Evolutionary conservation across 345 rosid species (phyloP).

Genomic region (Tarenaya hassleriana): DNA sequence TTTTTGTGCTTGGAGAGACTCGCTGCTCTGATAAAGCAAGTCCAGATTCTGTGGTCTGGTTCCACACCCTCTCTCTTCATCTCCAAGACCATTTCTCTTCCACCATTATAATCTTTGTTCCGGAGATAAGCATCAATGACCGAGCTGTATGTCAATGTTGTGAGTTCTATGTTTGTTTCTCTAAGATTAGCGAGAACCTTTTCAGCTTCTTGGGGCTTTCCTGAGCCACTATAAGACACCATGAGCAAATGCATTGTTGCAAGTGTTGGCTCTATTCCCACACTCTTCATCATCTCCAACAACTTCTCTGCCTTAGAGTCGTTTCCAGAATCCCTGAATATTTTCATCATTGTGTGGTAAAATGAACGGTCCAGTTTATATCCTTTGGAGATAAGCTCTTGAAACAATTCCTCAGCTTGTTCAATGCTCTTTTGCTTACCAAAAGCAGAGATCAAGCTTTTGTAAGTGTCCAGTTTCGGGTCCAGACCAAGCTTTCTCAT

Average conservation of each 20-base stretch:
- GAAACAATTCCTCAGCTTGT: constrained; percentile 77
- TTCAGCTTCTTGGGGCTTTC: constrained; percentile 85
- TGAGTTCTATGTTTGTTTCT: constrained; percentile 54
- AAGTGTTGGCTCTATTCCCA: constrained; percentile 68
- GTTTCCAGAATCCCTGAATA: constrained; percentile 62
- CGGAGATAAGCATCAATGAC: constrained; percentile 85
- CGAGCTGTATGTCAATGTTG: constrained; percentile 71
- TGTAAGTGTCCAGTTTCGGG: constrained; percentile 78
- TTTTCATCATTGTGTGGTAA: constrained; percentile 90
- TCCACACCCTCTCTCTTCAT: constrained; percentile 74
- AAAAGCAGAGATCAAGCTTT: constrained; percentile 87
- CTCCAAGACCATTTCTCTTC: constrained; percentile 63
- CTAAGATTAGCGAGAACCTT: constrained; percentile 64
- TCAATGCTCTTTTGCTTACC: constrained; percentile 62
- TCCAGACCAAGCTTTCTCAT: constrained; percentile 67
- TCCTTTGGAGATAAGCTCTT: constrained; percentile 55
- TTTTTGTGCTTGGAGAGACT: constrained; percentile 48
- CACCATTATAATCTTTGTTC: constrained; percentile 58
- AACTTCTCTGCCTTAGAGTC: constrained; percentile 71
- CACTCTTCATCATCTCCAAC: constrained; percentile 63
- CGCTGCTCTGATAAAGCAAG: constrained; percentile 88
- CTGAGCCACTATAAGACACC: constrained; percentile 84
- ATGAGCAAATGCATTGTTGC: constrained; percentile 97
- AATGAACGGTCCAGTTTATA: constrained; percentile 79
- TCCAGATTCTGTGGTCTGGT: constrained; percentile 91